A percentile compares a stretch with the other conserved stretches of the same genome.
Evolutionary conservation across 2,329 filamentous ascomycete species (phyloP).

Genomic region (Fusarium buharicum): DNA sequence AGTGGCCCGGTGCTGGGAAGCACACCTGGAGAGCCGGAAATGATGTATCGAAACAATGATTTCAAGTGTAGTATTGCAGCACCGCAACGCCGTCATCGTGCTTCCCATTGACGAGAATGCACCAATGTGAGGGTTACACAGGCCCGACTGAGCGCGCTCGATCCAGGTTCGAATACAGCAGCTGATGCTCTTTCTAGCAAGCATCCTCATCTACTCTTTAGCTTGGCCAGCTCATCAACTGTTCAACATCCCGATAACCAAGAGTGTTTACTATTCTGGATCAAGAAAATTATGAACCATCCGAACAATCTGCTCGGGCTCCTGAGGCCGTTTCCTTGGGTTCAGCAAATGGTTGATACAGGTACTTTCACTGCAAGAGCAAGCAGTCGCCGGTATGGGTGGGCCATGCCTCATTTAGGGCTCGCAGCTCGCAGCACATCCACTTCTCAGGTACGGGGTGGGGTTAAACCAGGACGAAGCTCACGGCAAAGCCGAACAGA

Average conservation of each 20-base stretch:
- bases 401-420: constrained; percentile 15
- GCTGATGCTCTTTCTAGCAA: background rate
- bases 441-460: constrained; percentile 45
- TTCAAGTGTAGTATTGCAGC: constrained; percentile 21
- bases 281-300: background rate
- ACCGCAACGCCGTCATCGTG: constrained; percentile 32
- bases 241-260: background rate
- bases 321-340: too few species aligned
- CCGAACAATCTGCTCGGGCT: background rate
- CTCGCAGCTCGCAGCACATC: constrained; percentile 22
- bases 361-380: background rate
- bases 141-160: constrained; percentile 4
- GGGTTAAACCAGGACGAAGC: constrained; percentile 37
- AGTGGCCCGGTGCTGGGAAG: constrained; percentile 25
- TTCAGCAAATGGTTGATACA: background rate
- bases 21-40: constrained; percentile 14
- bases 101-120: constrained; percentile 27
- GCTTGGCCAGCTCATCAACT: background rate
- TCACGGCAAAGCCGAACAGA: constrained; percentile 45
- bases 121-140: constrained; percentile 34
- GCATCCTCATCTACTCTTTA: background rate
- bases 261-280: background rate
- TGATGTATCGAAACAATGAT: constrained; percentile 27
- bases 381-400: constrained; percentile 1
- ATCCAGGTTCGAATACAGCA: background rate